Evolutionary conservation across 805 yeast species (phyloP).

Genomic region (Yamadazyma endophytica): DNA sequence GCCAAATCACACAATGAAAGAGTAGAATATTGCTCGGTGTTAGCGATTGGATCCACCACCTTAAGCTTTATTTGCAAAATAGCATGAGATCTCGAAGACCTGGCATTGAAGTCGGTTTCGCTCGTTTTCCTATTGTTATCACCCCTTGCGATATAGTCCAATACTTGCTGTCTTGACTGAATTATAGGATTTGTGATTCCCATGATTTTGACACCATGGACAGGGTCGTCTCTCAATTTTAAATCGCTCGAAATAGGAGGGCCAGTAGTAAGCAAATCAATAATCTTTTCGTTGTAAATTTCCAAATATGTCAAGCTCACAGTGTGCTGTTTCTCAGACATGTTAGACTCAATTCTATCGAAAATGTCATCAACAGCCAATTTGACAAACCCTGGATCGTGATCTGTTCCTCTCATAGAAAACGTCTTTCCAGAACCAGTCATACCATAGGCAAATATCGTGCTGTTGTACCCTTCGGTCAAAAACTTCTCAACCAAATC

Average conservation of each 20-base stretch:
- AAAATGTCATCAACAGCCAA: conserved; percentile 62
- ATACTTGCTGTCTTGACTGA: conserved; percentile 52
- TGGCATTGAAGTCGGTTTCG: conserved; percentile 82
- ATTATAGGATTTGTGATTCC: conserved; percentile 69
- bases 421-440: conserved; percentile 91
- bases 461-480: conserved; percentile 75
- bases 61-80: conserved; percentile 66
- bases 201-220: conserved; percentile 66
- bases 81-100: conserved; percentile 91
- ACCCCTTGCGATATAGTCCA: conserved; percentile 60
- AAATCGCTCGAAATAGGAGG: conserved; percentile 45
- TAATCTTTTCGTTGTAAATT: conserved; percentile 83
- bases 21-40: conserved; percentile 47
- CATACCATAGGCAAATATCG: conserved; percentile 92
- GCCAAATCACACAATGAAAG: conserved; percentile 92
- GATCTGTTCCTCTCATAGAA: conserved; percentile 71
- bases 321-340: conserved; percentile 28
- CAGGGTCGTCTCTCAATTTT: conserved; percentile 72
- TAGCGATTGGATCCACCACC: conserved; percentile 36
- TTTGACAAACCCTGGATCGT: conserved; percentile 69
- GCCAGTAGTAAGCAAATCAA: conserved; percentile 55
- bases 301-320: conserved; percentile 73
- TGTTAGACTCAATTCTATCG: conserved; percentile 32
- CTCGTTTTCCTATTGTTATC: conserved; percentile 75
- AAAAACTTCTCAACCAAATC: conserved; percentile 50